These are phyloP conservation scores for Zalaria obscura DNA, from an alignment of 2,329 filamentous ascomycete genomes.

Conservation along the genomic window DNA sequence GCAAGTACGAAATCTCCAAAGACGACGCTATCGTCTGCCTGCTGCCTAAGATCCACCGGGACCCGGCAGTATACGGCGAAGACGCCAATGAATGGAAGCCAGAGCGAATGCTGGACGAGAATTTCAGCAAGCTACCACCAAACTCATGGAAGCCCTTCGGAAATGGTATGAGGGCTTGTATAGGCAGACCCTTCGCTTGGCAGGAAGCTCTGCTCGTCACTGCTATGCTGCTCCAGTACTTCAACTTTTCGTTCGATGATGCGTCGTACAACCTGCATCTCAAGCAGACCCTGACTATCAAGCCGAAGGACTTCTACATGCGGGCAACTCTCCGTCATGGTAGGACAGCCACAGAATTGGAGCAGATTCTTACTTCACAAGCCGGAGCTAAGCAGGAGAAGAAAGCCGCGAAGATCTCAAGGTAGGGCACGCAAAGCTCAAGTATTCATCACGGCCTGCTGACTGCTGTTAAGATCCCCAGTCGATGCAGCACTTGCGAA, in stretches of 20 bases:
- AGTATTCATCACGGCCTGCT: too few relatives aligned
- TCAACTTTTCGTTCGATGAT: constrained; percentile 51
- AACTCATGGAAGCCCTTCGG: constrained; percentile 48
- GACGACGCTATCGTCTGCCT: constrained; percentile 37
- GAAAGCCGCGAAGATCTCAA: too few relatives aligned
- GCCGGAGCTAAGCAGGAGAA: too few relatives aligned
- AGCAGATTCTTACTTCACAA: constrained; percentile 17
- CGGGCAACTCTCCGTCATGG: constrained; percentile 40
- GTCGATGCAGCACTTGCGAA: constrained; percentile 2
- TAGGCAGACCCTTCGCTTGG: constrained; percentile 61
- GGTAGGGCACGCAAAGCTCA: too few relatives aligned
- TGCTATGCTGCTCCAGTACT: constrained; percentile 55
- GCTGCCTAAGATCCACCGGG: constrained; percentile 42
- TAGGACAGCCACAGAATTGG: constrained; percentile 28
- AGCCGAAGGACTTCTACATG: constrained; percentile 50
- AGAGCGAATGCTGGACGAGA: constrained; percentile 57
- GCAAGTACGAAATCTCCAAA: constrained; percentile 45
- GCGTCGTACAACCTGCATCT: constrained; percentile 43
- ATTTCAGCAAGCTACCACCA: constrained; percentile 37
- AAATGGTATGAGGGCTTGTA: constrained; percentile 55
- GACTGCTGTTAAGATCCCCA: too few relatives aligned
- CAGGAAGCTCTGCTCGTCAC: constrained; percentile 53
- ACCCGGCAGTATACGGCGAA: constrained; percentile 50
- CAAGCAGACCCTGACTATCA: constrained; percentile 45
- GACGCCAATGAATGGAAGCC: constrained; percentile 54